Base-by-base conservation (phyloP, 345 rosid genomes). In the Salix dunnii region DNA sequence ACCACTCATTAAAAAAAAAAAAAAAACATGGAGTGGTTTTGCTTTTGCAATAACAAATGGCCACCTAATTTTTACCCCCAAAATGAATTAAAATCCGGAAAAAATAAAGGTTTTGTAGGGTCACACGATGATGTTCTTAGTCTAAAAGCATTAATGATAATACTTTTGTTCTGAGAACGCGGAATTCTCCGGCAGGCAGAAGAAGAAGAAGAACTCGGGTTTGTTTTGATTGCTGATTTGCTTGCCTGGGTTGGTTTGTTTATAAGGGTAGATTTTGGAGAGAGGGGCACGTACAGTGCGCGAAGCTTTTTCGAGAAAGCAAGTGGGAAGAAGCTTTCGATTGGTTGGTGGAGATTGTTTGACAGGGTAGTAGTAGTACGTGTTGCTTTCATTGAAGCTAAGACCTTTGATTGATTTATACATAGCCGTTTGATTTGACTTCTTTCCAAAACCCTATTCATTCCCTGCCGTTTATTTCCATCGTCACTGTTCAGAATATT, bases 271-370 rank as follows among this genome's bases (percentile, higher is more conserved):
- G 65, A 27, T 67, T 75, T 71, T 71, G 16, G 60, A n/a, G 14
- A 5, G 60, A n/a, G 14, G 5, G 36, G 20, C n/a, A n/a, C 46
- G 42, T 3, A 58, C 62, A 63, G 30, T 40, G 46, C 7, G 23
- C 61, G 74, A 75, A 78, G 65, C 71, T 40, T 79, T 76, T 65
- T 69, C 73, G 71, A 79, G 80, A 82, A 76, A 70, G 64, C 3
- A 40, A 42, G 18, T 35, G 65, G 46, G 36, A 73, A 18, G 55
- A 36, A 13, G 46, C 16, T 68, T 35, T 35, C 21, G 71, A 80
- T 78, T 80, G 80, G 72, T 8, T 65, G 77, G 80, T 27, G 67
- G 49, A 35, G 78, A 75, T 38, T 42, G 43, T 55, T 64, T 23
- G 18, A 20, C 40, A 14, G 7, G 60, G 58, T 20, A 20, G 23